Conservation (phyloP, 2,329 filamentous ascomycete genomes). For the Ceratocystis variospora region DNA sequence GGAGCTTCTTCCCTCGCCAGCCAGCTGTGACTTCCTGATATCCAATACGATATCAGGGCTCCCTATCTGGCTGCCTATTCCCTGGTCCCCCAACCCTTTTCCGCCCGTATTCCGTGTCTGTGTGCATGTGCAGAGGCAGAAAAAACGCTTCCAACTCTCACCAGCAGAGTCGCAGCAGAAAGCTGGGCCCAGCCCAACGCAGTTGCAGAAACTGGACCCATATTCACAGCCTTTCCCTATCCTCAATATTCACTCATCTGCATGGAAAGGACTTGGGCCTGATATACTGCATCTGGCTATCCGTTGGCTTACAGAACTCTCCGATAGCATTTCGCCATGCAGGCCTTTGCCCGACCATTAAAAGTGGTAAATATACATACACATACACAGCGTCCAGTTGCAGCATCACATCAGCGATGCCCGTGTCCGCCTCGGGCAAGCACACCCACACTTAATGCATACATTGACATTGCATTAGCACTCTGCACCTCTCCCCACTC, state of each 20-base stretch:
- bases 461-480: background rate
- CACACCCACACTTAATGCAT: conserved; percentile 1
- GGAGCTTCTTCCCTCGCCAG: background rate
- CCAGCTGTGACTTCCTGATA: background rate
- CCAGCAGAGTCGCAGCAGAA: background rate
- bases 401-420: background rate
- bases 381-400: background rate
- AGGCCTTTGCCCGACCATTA: background rate
- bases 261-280: too few relatives aligned
- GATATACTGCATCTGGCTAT: too few relatives aligned
- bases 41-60: background rate
- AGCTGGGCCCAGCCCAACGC: background rate
- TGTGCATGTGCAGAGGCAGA: background rate
- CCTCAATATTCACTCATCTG: too few relatives aligned
- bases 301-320: background rate
- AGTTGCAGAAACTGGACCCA: too few relatives aligned
- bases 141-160: background rate
- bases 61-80: background rate
- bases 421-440: background rate
- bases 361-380: background rate
- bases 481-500: background rate
- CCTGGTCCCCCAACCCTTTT: background rate
- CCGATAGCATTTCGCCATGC: background rate
- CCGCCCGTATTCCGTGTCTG: background rate
- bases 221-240: too few relatives aligned